phyloP scores from a whole-genome alignment of 2,329 filamentous ascomycete species.

The Claviceps quebecensis region DNA sequence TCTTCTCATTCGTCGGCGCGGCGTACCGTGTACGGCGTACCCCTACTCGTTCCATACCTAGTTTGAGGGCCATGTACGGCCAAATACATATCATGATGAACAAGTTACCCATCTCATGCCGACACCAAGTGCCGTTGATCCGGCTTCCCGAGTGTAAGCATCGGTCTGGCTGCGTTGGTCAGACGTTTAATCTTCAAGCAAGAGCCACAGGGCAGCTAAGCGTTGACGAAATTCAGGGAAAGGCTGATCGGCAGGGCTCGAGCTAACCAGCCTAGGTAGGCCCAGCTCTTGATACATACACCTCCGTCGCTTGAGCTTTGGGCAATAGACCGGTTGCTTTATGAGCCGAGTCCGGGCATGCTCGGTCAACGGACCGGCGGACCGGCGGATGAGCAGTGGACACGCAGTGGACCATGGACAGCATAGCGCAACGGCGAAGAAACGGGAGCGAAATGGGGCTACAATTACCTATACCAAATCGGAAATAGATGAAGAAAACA shows the following conservation, averaged over 20 bases:
- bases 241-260: not conserved
- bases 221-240: not conserved
- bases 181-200: not conserved
- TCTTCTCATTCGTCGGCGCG: too few relatives aligned
- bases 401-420: not conserved
- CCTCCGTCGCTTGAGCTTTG: not conserved
- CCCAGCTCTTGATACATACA: not conserved
- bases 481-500: not conserved
- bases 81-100: not conserved
- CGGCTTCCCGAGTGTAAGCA: not conserved
- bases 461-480: not conserved
- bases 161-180: not conserved
- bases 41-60: too few relatives aligned
- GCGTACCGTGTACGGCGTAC: too few relatives aligned
- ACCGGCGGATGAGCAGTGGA: not conserved
- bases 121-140: not conserved
- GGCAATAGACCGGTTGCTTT: too few relatives aligned
- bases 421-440: not conserved
- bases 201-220: not conserved
- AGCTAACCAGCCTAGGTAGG: not conserved
- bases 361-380: too few relatives aligned
- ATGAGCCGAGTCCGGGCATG: too few relatives aligned
- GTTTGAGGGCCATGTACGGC: too few relatives aligned
- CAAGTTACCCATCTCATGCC: not conserved
- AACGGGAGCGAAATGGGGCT: not conserved